Evolutionary conservation across 176 grass and related monocot species (phyloP), one percentile per base, ranked within the genome.

Genomic region (Elaeis guineensis): DNA sequence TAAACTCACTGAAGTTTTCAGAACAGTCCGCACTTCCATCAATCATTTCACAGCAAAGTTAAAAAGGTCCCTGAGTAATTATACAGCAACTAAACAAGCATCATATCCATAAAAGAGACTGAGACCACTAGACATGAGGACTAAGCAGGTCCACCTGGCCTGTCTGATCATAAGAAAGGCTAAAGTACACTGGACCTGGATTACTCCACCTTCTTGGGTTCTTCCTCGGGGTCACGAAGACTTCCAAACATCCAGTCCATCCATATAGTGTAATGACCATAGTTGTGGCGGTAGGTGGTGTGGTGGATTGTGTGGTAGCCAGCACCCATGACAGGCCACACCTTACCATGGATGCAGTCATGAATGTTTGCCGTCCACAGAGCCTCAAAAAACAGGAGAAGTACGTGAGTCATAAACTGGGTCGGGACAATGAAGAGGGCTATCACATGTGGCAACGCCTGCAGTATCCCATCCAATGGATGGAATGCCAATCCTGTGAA

Each of bases 231-330:
- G 44, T 89, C 84, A 19, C 74, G 66, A 59, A 98, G 81, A 6
- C 81, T 98, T 52, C 87, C 82, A 50, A 98, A 98, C 84, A 98
- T 72, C 94, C 88, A 89, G 71, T 98, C 94, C 81, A 98, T 89
- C 81, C 79, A 89, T 59, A 98, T 54, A 22, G 94, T 98, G 71
- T 83, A 98, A 70, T 98, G 94, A n/a, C 94, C 88, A n/a, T 98
- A 98, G 69, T 98, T 98, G 72, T 98, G 88, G 6, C 81, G 87
- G 65, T 98, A 98, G 0, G 94, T 98, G 5, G 94, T 93, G 57
- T 98, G 94, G 79, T 98, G 94, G 57, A 98, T 89, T 16, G 85
- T 93, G 68, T 98, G 94, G 66, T 98, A 98, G 5, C 94, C 94
- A 0, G 94, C 94, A 1, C 94, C 94, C 94, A 98, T 98, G 22